Percentiles rank a stretch among this genome's conserved stretches.
These are phyloP conservation scores for Solanum bukasovii DNA, from an alignment of 257 asterid species.

Conservation along the genomic window DNA sequence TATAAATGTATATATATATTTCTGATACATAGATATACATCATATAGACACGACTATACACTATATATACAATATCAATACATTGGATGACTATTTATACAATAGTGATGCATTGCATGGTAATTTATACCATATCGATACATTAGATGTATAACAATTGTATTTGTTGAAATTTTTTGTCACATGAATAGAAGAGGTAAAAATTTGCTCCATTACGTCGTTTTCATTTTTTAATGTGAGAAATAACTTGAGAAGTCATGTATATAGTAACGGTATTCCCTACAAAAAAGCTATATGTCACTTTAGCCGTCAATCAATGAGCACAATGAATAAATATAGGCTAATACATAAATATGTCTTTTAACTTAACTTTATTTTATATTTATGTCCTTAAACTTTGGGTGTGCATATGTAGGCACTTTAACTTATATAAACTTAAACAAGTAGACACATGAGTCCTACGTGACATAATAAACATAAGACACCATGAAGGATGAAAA, in stretches of 20 bases:
- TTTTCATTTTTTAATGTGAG: background rate
- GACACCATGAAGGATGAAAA: too few relatives aligned
- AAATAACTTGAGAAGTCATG: background rate
- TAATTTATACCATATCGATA: too few relatives aligned
- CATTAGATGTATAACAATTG: background rate
- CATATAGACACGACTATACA: background rate
- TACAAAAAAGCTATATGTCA: too few relatives aligned
- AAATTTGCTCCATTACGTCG: too few relatives aligned
- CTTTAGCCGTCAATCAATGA: background rate
- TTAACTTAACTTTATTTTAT: too few relatives aligned
- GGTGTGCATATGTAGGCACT: background rate
- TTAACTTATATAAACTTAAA: background rate
- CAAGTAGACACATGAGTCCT: background rate
- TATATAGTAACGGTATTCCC: too few relatives aligned
- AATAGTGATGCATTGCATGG: background rate
- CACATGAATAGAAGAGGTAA: background rate
- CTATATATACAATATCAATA: too few relatives aligned
- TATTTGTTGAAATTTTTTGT: background rate
- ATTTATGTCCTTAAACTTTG: background rate
- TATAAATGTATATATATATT: too few relatives aligned
- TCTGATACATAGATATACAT: too few relatives aligned
- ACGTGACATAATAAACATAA: background rate
- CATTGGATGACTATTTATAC: too few relatives aligned
- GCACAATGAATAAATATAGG: background rate
- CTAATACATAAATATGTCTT: too few relatives aligned